Conservation (phyloP, 176 grass and related monocot genomes). For the Rhynchospora breviuscula region DNA sequence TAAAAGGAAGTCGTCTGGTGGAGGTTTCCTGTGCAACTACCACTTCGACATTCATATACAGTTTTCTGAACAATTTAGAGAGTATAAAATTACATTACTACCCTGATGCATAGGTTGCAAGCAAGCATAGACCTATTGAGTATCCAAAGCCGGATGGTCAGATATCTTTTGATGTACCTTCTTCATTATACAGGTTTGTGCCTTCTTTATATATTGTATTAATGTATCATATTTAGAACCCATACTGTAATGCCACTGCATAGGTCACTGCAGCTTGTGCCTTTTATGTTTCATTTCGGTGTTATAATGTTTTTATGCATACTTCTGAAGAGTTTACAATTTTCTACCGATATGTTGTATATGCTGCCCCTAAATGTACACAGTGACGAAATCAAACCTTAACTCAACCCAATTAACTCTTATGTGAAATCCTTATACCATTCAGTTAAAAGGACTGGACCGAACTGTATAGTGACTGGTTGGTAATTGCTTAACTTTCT, state of each 20-base stretch:
- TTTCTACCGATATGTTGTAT: not conserved
- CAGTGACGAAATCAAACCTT: not conserved
- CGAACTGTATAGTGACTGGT: not conserved
- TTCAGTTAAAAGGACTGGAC: not conserved
- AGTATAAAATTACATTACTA: constrained; percentile 28
- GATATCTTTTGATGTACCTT: constrained; percentile 81
- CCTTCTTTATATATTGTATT: constrained; percentile 4
- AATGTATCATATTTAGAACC: constrained; percentile 4
- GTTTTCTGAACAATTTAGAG: constrained; percentile 8
- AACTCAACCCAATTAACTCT: not conserved
- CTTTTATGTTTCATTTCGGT: not conserved
- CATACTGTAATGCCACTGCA: not conserved
- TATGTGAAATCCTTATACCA: not conserved
- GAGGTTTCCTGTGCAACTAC: not conserved
- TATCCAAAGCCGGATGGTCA: constrained; percentile 87
- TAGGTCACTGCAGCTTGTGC: not conserved
- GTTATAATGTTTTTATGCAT: not conserved
- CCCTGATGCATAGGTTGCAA: constrained; percentile 38
- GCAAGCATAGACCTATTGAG: constrained; percentile 44
- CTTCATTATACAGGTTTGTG: constrained; percentile 80
- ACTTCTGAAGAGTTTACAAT: not conserved
- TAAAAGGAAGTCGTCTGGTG: not conserved
- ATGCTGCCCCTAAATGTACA: not conserved
- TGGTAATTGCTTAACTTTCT: not conserved
- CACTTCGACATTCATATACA: not conserved